Evolutionary conservation across 78 protist species (phyloP).

Genomic region (Thecamonas trahens): DNA sequence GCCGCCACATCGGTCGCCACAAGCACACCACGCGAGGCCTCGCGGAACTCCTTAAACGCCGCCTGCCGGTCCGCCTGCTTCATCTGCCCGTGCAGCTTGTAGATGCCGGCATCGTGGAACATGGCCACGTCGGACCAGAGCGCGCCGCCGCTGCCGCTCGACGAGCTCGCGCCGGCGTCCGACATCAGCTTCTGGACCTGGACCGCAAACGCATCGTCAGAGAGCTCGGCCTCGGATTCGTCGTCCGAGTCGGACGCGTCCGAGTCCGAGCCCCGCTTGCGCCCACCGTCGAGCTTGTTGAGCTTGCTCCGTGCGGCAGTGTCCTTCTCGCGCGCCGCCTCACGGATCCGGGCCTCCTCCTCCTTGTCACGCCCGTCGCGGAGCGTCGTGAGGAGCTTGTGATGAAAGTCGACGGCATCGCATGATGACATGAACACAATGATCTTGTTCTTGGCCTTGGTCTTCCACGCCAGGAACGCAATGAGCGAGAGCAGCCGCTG

Average conservation of each 20-base stretch:
- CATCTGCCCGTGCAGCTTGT: conserved; percentile 63
- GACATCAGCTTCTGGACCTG: neutral
- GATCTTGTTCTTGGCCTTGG: neutral
- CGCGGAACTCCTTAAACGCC: conserved; percentile 13
- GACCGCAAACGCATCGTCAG: neutral
- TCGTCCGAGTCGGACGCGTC: neutral
- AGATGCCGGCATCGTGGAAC: neutral
- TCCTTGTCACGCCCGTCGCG: conserved; percentile 1
- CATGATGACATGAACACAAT: conserved; percentile 35
- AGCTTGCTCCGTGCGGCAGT: too few species aligned
- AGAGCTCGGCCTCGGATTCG: neutral
- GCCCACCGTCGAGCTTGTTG: neutral
- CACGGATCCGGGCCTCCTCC: too few species aligned
- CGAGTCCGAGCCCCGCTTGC: neutral
- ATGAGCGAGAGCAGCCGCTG: conserved; percentile 12
- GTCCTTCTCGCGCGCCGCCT: too few species aligned
- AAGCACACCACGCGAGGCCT: conserved; percentile 21
- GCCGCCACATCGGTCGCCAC: conserved; percentile 78
- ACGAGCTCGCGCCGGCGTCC: neutral
- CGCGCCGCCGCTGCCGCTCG: neutral
- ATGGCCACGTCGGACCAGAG: neutral
- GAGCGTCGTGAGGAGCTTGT: neutral
- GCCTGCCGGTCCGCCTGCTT: conserved; percentile 41
- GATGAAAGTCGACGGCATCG: conserved; percentile 38
- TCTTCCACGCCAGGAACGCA: conserved; percentile 2